Evolutionary conservation across 208 protist species (phyloP), one percentile per base, ranked within the genome.

Genomic region (Leptomonas pyrrhocoris): DNA sequence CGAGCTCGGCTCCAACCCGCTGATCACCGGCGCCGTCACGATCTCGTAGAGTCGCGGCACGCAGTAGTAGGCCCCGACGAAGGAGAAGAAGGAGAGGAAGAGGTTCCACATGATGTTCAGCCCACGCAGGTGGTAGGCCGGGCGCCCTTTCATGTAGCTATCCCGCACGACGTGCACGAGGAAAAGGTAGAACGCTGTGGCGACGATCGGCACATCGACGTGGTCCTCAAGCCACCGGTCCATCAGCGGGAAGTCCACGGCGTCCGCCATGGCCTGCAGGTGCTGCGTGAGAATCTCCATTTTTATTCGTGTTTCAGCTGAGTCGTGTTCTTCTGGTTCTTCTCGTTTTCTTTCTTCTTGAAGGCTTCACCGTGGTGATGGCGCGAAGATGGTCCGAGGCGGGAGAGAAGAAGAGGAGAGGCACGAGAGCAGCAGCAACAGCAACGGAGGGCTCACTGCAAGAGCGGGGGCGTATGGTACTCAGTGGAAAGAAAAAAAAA

Each of bases 41-140:
- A 0, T 0, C 19, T 77, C 59, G 23, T 68, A 59, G 59, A 92
- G 36, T 13, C 60, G 71, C 31, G 73, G 66, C 56, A 83, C 36
- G 16, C 62, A 77, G 77, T 80, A 77, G 48, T 80, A 70, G 21
- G 82, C 68, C n/a, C 89, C 91, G 25, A 79, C 53, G 25, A 86
- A 68, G 27, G 90, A 95, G 57, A 92, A 92, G 28, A 81, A 23
- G 12, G 89, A 83, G 21, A 97, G 80, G 19, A 89, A 67, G 18
- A 93, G 68, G 58, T 97, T 97, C 94, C 94, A 97, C 6, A 89
- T 31, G 55, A 82, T 83, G 75, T 88, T 83, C 21, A 67, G 18
- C 23, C 68, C 50, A 12, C 70, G 68, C 18, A 95, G 79, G 18
- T 84, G 42, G 73, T 64, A 68, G 30, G 13, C 54, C 31, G 77